These are phyloP conservation scores for Phytophthora crassamura DNA, from an alignment of 352 stramenopile genomes.

Conservation along the genomic window DNA sequence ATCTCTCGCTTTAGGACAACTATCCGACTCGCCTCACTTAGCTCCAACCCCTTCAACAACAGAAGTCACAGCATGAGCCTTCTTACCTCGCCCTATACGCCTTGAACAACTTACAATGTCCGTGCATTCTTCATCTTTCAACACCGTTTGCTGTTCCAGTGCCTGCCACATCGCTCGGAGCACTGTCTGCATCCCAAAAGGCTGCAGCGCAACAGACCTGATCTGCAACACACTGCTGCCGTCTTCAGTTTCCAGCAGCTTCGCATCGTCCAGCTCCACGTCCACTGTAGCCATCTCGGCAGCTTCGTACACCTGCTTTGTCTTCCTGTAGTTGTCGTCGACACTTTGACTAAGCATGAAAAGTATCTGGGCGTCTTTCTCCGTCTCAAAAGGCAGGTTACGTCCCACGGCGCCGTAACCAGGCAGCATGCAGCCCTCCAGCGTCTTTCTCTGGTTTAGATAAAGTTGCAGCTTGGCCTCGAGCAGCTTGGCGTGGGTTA, in stretches of 20 bases:
- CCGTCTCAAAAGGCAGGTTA: conserved; percentile 11
- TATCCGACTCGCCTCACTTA: conserved; percentile 7
- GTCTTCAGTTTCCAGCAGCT: conserved; percentile 2
- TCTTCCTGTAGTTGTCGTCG: conserved; percentile 16
- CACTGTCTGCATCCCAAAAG: conserved; percentile 11
- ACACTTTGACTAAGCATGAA: conserved; percentile 15
- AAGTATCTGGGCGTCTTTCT: conserved; percentile 10
- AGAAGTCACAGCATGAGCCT: neutral
- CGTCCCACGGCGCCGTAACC: neutral
- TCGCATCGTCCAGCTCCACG: conserved; percentile 8
- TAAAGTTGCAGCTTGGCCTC: conserved; percentile 20
- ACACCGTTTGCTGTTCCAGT: conserved; percentile 12
- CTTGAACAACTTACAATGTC: conserved; percentile 14
- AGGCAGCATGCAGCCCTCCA: conserved; percentile 13
- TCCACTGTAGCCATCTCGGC: neutral
- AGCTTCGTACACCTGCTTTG: conserved; percentile 13
- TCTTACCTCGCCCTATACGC: neutral
- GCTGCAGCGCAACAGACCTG: conserved; percentile 2
- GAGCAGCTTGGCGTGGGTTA: conserved; percentile 4
- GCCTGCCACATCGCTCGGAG: conserved; percentile 12
- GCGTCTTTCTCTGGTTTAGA: neutral
- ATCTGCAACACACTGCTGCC: conserved; percentile 18
- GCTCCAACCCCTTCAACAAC: conserved; percentile 11
- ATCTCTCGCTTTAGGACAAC: conserved; percentile 24
- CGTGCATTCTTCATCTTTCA: conserved; percentile 14